Conservation (phyloP, 257 asterid species). For the Jaltomata sinuosa region DNA sequence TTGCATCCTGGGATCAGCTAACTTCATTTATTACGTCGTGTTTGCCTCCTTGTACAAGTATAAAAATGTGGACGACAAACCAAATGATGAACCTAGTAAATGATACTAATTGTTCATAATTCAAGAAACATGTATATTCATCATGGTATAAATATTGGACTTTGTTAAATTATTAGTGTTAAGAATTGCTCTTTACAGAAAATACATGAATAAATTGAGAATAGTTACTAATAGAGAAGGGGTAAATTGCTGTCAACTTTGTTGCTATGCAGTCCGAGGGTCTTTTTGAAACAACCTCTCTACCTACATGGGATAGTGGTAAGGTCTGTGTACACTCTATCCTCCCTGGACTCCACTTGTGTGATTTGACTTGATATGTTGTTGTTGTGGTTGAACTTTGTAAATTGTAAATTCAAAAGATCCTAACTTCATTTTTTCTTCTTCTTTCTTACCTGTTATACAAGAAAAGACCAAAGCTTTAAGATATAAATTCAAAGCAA, state of each 20-base stretch:
- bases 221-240: not conserved
- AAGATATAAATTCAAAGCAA: not conserved
- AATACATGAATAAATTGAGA: not conserved
- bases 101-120: not conserved
- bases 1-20: constrained; percentile 33
- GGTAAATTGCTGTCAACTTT: not conserved
- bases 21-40: constrained; percentile 35
- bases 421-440: constrained; percentile 40
- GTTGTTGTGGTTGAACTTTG: constrained; percentile 43
- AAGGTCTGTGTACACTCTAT: no score
- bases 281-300: no score
- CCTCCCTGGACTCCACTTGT: no score
- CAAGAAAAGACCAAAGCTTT: not conserved
- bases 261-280: not conserved
- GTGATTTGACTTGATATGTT: no score
- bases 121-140: not conserved
- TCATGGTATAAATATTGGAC: not conserved
- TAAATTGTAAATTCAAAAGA: constrained; percentile 50
- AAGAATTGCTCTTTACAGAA: not conserved
- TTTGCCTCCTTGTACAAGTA: constrained; percentile 28
- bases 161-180: not conserved
- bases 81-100: not conserved
- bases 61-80: not conserved
- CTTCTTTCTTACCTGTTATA: constrained; percentile 49
- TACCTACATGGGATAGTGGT: no score